These are phyloP conservation scores for Pleurotus tuoliensis DNA, from an alignment of 768 basidiomycete genomes.

Conservation along the genomic window DNA sequence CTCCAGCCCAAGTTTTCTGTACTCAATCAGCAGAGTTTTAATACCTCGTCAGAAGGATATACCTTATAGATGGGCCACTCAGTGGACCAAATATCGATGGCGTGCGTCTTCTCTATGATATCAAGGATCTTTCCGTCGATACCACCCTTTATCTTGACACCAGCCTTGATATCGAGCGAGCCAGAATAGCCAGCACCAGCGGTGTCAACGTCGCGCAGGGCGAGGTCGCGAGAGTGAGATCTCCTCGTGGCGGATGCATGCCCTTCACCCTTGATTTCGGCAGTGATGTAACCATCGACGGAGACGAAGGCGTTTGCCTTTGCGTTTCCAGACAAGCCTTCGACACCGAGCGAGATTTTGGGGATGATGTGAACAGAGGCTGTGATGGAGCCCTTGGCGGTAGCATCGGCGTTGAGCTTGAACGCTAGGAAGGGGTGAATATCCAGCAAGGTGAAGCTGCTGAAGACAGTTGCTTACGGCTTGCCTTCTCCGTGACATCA, in stretches of 20 bases:
- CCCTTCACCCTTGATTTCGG: not conserved
- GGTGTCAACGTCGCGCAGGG: not conserved
- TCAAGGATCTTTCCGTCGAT: conserved; percentile 1
- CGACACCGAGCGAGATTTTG: not conserved
- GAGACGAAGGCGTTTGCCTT: not conserved
- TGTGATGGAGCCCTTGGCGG: not conserved
- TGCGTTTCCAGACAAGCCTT: not conserved
- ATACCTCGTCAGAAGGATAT: not conserved
- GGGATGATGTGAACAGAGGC: conserved; percentile 1
- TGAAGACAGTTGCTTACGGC: not conserved
- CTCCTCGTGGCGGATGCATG: not conserved
- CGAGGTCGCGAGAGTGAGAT: conserved; percentile 1
- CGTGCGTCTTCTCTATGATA: not conserved
- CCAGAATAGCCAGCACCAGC: conserved; percentile 1
- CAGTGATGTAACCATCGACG: conserved; percentile 2
- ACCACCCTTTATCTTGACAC: conserved; percentile 5
- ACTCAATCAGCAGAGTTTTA: not conserved
- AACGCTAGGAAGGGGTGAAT: not conserved
- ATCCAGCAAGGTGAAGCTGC: no score
- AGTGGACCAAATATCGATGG: not conserved
- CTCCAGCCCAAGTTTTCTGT: not conserved
- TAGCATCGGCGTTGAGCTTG: conserved; percentile 5
- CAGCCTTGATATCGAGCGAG: not conserved
- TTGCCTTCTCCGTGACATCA: not conserved
- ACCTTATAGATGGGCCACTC: not conserved